A percentile compares a stretch with the other conserved stretches of the same genome.
Conservation (phyloP, 2,329 filamentous ascomycete genomes). For the Emericellopsis cladophorae region DNA sequence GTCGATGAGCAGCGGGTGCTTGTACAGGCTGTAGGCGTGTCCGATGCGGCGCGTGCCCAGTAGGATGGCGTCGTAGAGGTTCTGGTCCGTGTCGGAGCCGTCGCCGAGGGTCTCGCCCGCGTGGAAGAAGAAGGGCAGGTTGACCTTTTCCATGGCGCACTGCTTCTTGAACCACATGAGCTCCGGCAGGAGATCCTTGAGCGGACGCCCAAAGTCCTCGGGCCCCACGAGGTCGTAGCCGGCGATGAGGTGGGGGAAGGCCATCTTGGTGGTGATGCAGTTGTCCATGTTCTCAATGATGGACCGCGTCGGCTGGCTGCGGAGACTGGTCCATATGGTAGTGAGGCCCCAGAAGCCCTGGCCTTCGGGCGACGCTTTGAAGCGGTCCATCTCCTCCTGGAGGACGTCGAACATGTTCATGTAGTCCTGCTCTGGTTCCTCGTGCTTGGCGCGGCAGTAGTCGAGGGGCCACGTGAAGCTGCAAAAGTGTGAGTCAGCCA, state of each 20-base stretch:
- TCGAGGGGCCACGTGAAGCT: slow-evolving; percentile 60
- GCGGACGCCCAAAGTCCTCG: slow-evolving; percentile 66
- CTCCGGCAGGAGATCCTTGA: slow-evolving; percentile 67
- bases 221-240: slow-evolving; percentile 87
- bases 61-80: slow-evolving; percentile 80
- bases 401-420: slow-evolving; percentile 59
- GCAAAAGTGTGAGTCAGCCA: neutral
- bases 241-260: slow-evolving; percentile 66
- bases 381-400: slow-evolving; percentile 65
- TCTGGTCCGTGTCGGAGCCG: slow-evolving; percentile 62
- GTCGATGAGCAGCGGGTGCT: slow-evolving; percentile 80
- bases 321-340: slow-evolving; percentile 73
- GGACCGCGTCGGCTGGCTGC: slow-evolving; percentile 46
- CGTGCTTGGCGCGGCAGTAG: slow-evolving; percentile 53
- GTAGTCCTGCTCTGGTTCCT: slow-evolving; percentile 55
- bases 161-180: slow-evolving; percentile 90
- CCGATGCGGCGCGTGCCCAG: slow-evolving; percentile 82
- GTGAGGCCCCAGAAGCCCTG: slow-evolving; percentile 72
- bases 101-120: slow-evolving; percentile 75
- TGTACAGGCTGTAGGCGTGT: slow-evolving; percentile 78
- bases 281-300: slow-evolving; percentile 76
- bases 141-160: slow-evolving; percentile 63
- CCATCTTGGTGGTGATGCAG: slow-evolving; percentile 71
- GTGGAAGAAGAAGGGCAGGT: slow-evolving; percentile 92
- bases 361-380: slow-evolving; percentile 59